Base-by-base conservation (phyloP, 2,329 filamentous ascomycete species). In the Colletotrichum sp. region DNA sequence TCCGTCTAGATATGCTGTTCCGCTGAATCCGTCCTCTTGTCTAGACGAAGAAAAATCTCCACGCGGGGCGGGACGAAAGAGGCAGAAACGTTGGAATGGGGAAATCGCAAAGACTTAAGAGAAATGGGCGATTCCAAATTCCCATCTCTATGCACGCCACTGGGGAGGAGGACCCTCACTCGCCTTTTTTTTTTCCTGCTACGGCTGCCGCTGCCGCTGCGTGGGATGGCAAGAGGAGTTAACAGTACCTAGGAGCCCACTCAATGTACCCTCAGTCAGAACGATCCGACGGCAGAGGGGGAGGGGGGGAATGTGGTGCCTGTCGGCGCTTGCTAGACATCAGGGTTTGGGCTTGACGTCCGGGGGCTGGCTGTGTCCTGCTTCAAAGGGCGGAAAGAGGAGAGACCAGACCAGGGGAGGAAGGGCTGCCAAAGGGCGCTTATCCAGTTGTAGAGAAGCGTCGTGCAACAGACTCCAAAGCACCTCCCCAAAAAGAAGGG, bases 61-160 rank as follows among this genome's bases (percentile, higher is more conserved):
- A 64, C 61, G 61, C 61, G 34, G 25, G 25, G 58, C 22, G 55
- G 55, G 55, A 32, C 30, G 36, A 64, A 64, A 43, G 27, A 64
- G 32, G 22, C 15, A 27, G 18, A 30, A 7, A 16, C 22, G 65
- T n/a, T 36, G 43, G 25, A 39, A 66, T 43, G 61, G 60, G 66
- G 58, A 32, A 25, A 22, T 61, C 28, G 36, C 22, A 30, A 52
- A 22, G 32, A 58, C 55, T 66, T 75, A 56, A 65, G 60, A 67
- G 27, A 52, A 52, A 73, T 27, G 39, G 64, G 55, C 69, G 64
- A 75, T 75, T 68, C 69, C 69, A 71, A 72, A 72, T 68, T 64
- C 55, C 71, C 69, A 68, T 72, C 27, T 48, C 8, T 22, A 13
- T 15, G 27, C 32, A 36, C 64, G 15, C 30, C 64, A 66, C 39